Conservation (phyloP, 768 basidiomycete genomes). For the Lentinula sp. region DNA sequence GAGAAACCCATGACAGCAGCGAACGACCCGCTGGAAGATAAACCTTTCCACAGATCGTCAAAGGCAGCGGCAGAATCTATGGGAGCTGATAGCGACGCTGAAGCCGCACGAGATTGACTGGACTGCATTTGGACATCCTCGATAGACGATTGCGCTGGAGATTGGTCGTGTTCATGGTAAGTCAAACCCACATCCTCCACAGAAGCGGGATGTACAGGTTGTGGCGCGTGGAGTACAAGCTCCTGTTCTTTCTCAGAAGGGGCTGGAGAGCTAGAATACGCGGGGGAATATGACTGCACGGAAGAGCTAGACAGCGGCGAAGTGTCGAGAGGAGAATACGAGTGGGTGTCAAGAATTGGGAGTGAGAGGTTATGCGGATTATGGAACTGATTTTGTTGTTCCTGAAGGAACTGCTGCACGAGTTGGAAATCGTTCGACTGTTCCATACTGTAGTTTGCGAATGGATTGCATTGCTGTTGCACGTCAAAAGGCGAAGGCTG, state of each 20-base stretch:
- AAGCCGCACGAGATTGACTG: neutral
- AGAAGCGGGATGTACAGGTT: neutral
- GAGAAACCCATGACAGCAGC: slow-evolving; percentile 1
- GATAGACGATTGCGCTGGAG: neutral
- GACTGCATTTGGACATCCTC: neutral
- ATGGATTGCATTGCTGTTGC: slow-evolving; percentile 6
- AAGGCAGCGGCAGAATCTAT: neutral
- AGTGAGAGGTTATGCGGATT: neutral
- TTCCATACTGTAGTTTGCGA: slow-evolving; percentile 1
- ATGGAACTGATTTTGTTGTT: neutral
- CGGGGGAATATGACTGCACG: slow-evolving; percentile 23
- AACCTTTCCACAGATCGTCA: slow-evolving; percentile 2
- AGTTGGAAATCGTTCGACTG: neutral
- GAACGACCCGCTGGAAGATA: slow-evolving; percentile 2
- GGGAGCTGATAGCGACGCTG: neutral
- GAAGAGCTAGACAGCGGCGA: slow-evolving; percentile 13
- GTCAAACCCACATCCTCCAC: neutral
- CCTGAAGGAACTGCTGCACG: neutral
- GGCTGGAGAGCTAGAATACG: slow-evolving; percentile 37
- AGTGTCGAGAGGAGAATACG: slow-evolving; percentile 6
- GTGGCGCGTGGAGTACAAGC: slow-evolving; percentile 4
- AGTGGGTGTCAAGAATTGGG: slow-evolving; percentile 1
- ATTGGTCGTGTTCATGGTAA: neutral
- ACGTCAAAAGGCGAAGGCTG: slow-evolving; percentile 13
- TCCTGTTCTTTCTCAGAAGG: slow-evolving; percentile 16